Evolutionary conservation across 805 yeast species (phyloP), one percentile per base, ranked within the genome.

Genomic region (Candida ortonii): DNA sequence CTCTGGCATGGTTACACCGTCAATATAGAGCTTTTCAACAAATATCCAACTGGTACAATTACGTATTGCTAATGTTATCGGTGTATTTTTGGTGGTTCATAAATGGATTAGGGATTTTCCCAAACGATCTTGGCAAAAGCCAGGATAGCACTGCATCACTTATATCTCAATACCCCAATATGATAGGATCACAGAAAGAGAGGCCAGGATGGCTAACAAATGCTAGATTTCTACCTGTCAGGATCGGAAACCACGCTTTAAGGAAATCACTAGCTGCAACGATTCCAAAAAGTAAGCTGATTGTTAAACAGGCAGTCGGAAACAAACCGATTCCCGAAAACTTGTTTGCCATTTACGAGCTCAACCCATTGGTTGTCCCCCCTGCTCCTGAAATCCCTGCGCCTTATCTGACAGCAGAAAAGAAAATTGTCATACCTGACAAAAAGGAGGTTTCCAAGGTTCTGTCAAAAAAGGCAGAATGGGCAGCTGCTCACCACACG

Each of bases 321-420:
- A 33, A 43, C 10, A 45, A 36, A 15, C 36, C 30, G 22, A 28
- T 58, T 3, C 73, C 74, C 0, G 31, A 37, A 2, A 52, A 62
- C 18, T 34, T 66, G 7, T 50, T 56, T 2, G 48, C 62, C 10
- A 49, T 67, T 5, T 55, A 68, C 24, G 56, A 61, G 28, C 38
- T 58, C 38, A 46, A 40, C 16, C 55, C 57, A 1, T 30, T 52
- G 28, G 50, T 58, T 4, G 46, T 58, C 3, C 53, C 56, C 3
- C 61, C 64, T 14, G 74, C 76, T 15, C 68, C 71, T 1, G 64
- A 59, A 10, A 38, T 67, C 10, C 76, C 76, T 2, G 55, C 53
- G 22, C 73, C 75, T 0, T 69, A 59, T 43, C 43, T 71, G 23
- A 64, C 64, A 29, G 63, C 64, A 2, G 68, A 68, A 19, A 67